Base-by-base conservation (phyloP, 495 filamentous ascomycete genomes). In the Penicillium dipodomyicola region DNA sequence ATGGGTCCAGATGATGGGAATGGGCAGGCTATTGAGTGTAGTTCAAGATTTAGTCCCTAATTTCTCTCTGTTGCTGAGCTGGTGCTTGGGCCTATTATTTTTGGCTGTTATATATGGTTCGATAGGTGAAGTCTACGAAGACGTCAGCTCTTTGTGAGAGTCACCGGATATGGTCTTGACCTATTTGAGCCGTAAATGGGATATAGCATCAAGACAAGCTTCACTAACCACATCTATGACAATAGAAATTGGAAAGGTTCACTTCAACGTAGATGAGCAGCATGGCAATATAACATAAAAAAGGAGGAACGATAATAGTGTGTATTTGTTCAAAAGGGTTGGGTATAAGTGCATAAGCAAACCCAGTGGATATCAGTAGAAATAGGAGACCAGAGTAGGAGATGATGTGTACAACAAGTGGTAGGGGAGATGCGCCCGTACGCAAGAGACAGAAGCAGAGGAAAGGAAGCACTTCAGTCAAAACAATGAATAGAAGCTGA, bases 391-490 rank as follows among this genome's bases (percentile, higher is more conserved):
- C 3, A 45, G 29, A 22, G 22, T 17, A 15, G 27, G 22, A 15
- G 42, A 30, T 59, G 57, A 42, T 57, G 41, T 47, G 35, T 54
- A 58, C 54, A 64, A 37, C 33, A 58, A 30, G 22, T 46, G 20
- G 32, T 46, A 56, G 33, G 20, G 52, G 37, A 48, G 54, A 56
- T 47, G 53, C 23, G 47, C 43, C 33, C 39, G 42, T 29, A 23
- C 39, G 17, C 19, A n/a, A 19, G 25, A 35, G 37, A 55, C 9
- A 40, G 32, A 23, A 23, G 32, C 41, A 56, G 61, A 33, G 14
- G 23, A 20, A 46, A 43, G 22, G n/a, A 27, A 39, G n/a, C 23
- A 6, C 25, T 48, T 20, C 8, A 43, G 10, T n/a, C 15, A 15
- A 43, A 23, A n/a, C 4, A 8, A 19, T 6, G 7, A 29, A 47